These are phyloP conservation scores for Paraconiothyrium sp. DNA, from an alignment of 2,329 filamentous ascomycete species.

Conservation along the genomic window DNA sequence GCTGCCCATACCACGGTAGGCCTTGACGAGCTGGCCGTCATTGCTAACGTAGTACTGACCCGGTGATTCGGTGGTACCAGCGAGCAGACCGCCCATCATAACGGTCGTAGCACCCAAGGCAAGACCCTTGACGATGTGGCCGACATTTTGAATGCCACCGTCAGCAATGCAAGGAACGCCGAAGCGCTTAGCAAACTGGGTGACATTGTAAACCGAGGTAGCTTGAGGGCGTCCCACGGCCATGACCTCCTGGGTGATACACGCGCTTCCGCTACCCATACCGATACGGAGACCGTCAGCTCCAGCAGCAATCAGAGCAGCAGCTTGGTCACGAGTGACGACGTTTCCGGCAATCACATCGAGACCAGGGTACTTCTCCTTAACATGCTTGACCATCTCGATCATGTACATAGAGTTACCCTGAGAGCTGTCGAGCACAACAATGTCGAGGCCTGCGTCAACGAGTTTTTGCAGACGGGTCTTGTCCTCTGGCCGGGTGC, in stretches of 20 bases:
- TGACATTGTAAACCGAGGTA: slow-evolving; percentile 89
- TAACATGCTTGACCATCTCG: slow-evolving; percentile 97
- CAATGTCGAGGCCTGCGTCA: slow-evolving; percentile 93
- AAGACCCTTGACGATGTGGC: slow-evolving; percentile 98
- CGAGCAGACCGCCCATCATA: slow-evolving; percentile 99
- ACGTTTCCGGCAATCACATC: slow-evolving; percentile 99
- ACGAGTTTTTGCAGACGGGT: slow-evolving; percentile 84
- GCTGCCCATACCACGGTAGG: slow-evolving; percentile 98
- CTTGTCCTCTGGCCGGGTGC: slow-evolving; percentile 94
- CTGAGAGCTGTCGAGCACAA: slow-evolving; percentile 94
- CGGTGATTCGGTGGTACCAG: slow-evolving; percentile 96
- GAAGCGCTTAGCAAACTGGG: slow-evolving; percentile 87
- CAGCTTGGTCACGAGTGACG: slow-evolving; percentile 96
- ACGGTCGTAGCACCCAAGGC: slow-evolving; percentile 92
- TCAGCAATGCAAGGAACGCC: slow-evolving; percentile 98
- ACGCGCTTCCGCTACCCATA: slow-evolving; percentile 98
- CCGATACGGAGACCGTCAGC: slow-evolving; percentile 97
- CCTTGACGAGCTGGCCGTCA: slow-evolving; percentile 98
- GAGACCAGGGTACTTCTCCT: slow-evolving; percentile 82
- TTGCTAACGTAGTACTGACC: slow-evolving; percentile 96
- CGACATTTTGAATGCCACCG: slow-evolving; percentile 97
- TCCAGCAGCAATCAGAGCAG: slow-evolving; percentile 88
- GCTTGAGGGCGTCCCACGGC: slow-evolving; percentile 97
- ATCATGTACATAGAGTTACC: slow-evolving; percentile 99
- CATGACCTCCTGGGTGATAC: slow-evolving; percentile 99